Conservation (phyloP, 2,329 filamentous ascomycete genomes). For the Microsporum audouinii region DNA sequence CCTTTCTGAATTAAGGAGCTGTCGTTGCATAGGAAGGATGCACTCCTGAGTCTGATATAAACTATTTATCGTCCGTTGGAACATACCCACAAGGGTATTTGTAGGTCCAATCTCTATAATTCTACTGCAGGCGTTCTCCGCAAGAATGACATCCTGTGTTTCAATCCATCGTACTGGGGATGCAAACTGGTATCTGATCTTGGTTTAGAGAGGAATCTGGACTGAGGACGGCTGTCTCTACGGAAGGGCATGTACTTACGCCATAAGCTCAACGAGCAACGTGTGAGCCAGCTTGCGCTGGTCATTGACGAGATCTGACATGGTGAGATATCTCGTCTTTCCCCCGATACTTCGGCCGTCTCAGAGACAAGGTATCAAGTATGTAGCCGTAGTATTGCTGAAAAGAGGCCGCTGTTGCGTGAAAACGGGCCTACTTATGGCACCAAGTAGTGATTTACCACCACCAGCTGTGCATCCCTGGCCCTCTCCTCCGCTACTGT, state of each 20-base stretch:
- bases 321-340: not conserved
- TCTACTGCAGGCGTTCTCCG: slow-evolving; percentile 19
- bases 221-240: not conserved
- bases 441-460: too few relatives aligned
- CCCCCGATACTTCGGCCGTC: not conserved
- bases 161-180: slow-evolving; percentile 21
- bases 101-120: slow-evolving; percentile 33
- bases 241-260: not conserved
- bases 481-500: too few relatives aligned
- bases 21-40: slow-evolving; percentile 14
- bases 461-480: too few relatives aligned
- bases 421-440: too few relatives aligned
- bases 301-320: not conserved
- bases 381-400: too few relatives aligned
- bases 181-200: slow-evolving; percentile 20
- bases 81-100: slow-evolving; percentile 29
- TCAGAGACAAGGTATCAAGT: not conserved
- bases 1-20: slow-evolving; percentile 19
- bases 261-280: not conserved
- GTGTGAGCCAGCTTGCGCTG: not conserved
- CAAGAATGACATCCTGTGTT: slow-evolving; percentile 28
- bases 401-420: too few relatives aligned
- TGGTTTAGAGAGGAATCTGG: not conserved
- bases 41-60: slow-evolving; percentile 16
- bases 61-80: slow-evolving; percentile 24